Evolutionary conservation across 169 alveolate species (phyloP), one percentile per base, ranked within the genome.

Genomic region (Cyclospora cayetanensis): DNA sequence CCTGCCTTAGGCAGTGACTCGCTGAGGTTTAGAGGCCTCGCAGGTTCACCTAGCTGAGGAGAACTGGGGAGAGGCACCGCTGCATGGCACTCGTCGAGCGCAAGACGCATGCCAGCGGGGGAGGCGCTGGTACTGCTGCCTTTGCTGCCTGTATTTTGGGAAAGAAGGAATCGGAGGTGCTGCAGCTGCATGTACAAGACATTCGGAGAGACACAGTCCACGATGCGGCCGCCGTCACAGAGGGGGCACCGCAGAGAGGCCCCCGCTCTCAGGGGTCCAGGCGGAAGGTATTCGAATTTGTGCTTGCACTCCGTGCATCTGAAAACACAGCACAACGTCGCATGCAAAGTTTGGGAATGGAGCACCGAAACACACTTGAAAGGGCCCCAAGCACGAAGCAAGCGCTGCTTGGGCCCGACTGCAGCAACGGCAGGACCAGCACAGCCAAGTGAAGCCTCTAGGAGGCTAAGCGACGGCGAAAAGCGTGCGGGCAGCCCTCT

Each of bases 251-350:
- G 72, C 27, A 60, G 72, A 5, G 72, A 60, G 72, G 35, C 72
- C 72, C 72, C 72, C 27, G 72, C 34, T 12, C 12, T 15, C 35
- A 60, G 72, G 72, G 72, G 72, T 31, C 72, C 72, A n/a, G 72
- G 72, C 35, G 72, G 72, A 15, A 60, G 72, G 31, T 15, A 60
- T n/a, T 60, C 72, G n/a, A 60, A 60, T 31, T 1, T 60, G 72
- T 60, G 72, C 27, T 60, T 60, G 72, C 72, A 60, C 72, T 60
- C 72, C n/a, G 72, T 60, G 72, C 72, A 60, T 31, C 72, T 60
- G 72, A n/a, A n/a, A n/a, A 60, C 12, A 60, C 72, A 1, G 11
- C 72, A 60, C 72, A 60, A n/a, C 60, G 20, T n/a, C n/a, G n/a
- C n/a, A n/a, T n/a, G n/a, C n/a, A n/a, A n/a, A n/a, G n/a, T n/a